Base-by-base conservation (phyloP, 768 basidiomycete species). In the Agrocybe pediades region DNA sequence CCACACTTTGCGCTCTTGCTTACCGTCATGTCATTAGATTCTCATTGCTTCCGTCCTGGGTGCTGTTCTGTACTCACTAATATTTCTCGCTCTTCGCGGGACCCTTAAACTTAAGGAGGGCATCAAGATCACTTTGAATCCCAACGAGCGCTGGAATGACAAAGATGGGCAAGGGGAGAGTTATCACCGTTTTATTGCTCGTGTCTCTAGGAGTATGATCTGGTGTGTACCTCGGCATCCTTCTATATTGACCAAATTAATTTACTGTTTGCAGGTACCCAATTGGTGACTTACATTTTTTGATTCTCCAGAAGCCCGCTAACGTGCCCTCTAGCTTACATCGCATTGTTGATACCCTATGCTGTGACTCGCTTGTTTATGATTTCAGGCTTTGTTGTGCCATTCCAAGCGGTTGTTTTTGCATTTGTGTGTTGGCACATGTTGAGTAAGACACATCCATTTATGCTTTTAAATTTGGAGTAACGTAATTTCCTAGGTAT, bases 171-270 rank as follows among this genome's bases (percentile, higher is more conserved):
- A 67, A 20, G 64, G 59, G 1, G 75, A 78, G 46, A 78, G 80
- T 50, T 88, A 89, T 62, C 78, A 81, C 53, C 76, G 72, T 21
- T 87, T 89, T 62, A 74, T 90, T 23, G 73, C 74, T 25, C 74
- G 77, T n/a, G 76, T 92, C 48, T 79, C 85, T 23, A 74, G 79
- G 55, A 84, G 80, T 52, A 86, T 90, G 85, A 71, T 89, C 41
- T 90, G 86, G 89, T 89, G 58, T 51, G 80, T 66, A 25, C 6
- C 23, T 49, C 27, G 61, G 5, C 17, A 30, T 21, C 4, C 39
- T 26, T 54, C 21, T 51, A 25, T 30, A 23, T 46, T 27, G n/a
- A 39, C 23, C 23, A 43, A 25, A 25, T 43, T 51, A 53, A 54
- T 53, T 15, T 64, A 33, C 26, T 13, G 21, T 51, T 20, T 21